Evolutionary conservation across 1,284 basidiomycete genomes (phyloP), one percentile per base, ranked within the genome.

Genomic region (Heterobasidion annosum): DNA sequence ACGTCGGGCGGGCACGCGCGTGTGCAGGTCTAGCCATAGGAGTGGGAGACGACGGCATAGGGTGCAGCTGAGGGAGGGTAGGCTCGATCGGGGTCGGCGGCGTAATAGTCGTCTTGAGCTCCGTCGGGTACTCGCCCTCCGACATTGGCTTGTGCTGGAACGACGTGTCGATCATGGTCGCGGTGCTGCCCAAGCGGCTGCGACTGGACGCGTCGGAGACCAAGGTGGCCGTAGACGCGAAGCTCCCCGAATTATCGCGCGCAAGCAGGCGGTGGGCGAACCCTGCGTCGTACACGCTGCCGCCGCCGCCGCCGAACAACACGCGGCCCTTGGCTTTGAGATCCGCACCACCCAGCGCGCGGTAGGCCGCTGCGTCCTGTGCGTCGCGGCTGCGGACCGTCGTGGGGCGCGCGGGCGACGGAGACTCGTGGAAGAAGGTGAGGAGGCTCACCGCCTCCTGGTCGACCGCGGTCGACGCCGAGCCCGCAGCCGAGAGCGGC

Each of bases 391-490:
- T 69, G 47, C 68, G 70, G 42, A 70, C 75, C 8, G 68, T 65
- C 25, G 71, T 69, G 15, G 78, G 76, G 48, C 87, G 79, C n/a
- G 75, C 84, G 6, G 88, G 88, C 0, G 86, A 89, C 0, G 88
- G 88, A 2, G 86, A 89, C 7, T 88, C 89, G 44, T 88, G 88
- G 50, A 91, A 77, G 67, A 79, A 87, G 42, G 91, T 71, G 80
- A 91, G 86, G 45, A 90, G 69, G 64, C 88, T 85, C 32, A 88
- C 87, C 0, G 88, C 88, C 63, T 91, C 88, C 60, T 79, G 83
- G 62, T 89, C 87, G 34, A 61, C 51, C 50, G 58, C 56, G 15
- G 58, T 57, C 8, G 54, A 56, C n/a, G 57, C 47, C 3, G 51
- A 49, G 25, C 54, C 43, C 35, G 53, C 57, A 8, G 32, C 45